phyloP scores from a whole-genome alignment of 441 rosid genomes.

The Corymbia citriodora region DNA sequence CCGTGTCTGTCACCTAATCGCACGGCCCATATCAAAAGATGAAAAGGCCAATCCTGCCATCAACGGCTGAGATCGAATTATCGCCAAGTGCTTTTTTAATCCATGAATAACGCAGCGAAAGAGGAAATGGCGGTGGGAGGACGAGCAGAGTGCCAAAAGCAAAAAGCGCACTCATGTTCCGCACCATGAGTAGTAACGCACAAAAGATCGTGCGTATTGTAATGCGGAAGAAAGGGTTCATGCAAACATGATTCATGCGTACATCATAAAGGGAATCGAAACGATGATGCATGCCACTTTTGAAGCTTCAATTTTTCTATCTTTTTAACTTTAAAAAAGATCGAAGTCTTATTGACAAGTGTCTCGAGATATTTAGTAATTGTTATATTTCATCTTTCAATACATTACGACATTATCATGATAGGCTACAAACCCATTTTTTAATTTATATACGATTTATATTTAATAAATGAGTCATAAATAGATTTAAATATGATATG shows the following conservation, averaged over 20 bases:
- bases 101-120: neutral
- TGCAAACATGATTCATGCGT: neutral
- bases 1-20: neutral
- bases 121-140: neutral
- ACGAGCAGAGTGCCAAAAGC: neutral
- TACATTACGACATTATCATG: rapidly evolving
- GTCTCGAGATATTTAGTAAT: neutral
- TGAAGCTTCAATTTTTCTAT: neutral
- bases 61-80: neutral
- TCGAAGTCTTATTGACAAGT: neutral
- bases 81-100: neutral
- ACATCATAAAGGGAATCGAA: neutral
- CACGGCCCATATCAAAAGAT: neutral
- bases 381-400: neutral
- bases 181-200: neutral
- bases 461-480: no score
- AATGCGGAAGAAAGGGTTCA: neutral
- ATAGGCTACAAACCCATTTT: neutral
- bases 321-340: neutral
- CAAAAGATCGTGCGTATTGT: neutral
- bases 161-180: neutral
- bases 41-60: neutral
- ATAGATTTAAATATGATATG: rapidly evolving
- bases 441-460: no score
- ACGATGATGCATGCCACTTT: neutral